Conservation (phyloP, 257 asterid genomes). For the Echium plantagineum region DNA sequence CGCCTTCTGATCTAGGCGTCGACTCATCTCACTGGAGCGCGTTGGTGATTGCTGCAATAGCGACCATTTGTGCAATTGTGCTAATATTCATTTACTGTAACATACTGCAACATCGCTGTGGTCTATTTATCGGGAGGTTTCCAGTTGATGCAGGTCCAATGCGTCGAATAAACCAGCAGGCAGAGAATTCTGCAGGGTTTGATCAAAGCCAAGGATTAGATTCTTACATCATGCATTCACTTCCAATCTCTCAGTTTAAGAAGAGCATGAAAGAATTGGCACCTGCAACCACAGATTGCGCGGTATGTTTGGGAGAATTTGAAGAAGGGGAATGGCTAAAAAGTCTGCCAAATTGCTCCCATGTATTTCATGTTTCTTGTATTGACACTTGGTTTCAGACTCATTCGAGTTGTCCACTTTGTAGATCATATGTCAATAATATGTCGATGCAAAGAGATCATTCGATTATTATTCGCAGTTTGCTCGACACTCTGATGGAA, state of each 20-base stretch:
- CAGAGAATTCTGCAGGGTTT: not conserved
- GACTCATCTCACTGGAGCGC: not conserved
- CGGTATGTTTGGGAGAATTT: slow-evolving; percentile 65
- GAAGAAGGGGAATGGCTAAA: slow-evolving; percentile 62
- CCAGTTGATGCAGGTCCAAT: not conserved
- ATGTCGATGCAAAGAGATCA: slow-evolving; percentile 7
- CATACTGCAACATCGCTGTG: not conserved
- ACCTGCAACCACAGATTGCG: slow-evolving; percentile 27
- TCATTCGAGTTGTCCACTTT: slow-evolving; percentile 67
- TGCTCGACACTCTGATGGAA: slow-evolving; percentile 31
- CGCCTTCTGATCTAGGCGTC: not conserved
- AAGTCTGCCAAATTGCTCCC: slow-evolving; percentile 47
- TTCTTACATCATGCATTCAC: slow-evolving; percentile 39
- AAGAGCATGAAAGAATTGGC: slow-evolving; percentile 10
- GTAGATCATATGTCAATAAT: slow-evolving; percentile 29
- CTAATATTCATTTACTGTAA: not conserved
- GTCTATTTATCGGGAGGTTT: not conserved
- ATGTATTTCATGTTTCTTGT: slow-evolving; percentile 60
- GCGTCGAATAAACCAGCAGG: not conserved
- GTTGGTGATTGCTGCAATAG: not conserved
- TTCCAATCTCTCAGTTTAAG: slow-evolving; percentile 52
- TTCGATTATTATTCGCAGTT: slow-evolving; percentile 14
- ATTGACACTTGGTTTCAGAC: slow-evolving; percentile 75
- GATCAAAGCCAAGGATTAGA: slow-evolving; percentile 43
- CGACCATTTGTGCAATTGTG: not conserved